Percentiles rank a stretch among this genome's conserved stretches.
phyloP scores from a whole-genome alignment of 2,329 filamentous ascomycete species.

The Colletotrichum scovillei region DNA sequence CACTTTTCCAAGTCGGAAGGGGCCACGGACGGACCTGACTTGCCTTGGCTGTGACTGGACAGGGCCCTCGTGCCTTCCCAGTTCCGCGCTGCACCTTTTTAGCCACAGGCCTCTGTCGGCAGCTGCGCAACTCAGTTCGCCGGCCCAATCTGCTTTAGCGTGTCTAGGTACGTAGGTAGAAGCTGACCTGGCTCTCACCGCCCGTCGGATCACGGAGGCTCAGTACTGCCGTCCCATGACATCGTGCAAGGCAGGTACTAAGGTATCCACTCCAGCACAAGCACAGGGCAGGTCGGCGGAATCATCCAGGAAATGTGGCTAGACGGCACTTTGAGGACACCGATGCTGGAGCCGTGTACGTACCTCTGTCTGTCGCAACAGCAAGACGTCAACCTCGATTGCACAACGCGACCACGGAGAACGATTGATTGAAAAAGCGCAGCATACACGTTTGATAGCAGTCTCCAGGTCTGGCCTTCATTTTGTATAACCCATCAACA shows the following conservation, averaged over 20 bases:
- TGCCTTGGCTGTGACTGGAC: constrained; percentile 24
- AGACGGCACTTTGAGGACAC: constrained; percentile 34
- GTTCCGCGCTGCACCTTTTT: neutral
- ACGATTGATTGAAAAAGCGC: constrained; percentile 7
- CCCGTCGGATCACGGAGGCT: constrained; percentile 21
- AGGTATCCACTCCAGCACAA: constrained; percentile 17
- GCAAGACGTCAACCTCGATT: constrained; percentile 16
- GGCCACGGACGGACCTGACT: constrained; percentile 9
- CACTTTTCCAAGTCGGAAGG: neutral
- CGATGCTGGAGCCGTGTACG: constrained; percentile 34
- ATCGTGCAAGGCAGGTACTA: neutral
- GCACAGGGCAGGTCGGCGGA: constrained; percentile 11
- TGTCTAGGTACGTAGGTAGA: neutral
- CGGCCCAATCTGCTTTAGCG: neutral
- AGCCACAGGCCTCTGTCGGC: neutral
- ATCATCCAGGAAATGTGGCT: constrained; percentile 35
- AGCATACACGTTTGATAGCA: constrained; percentile 6
- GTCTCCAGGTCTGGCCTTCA: neutral
- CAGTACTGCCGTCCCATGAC: constrained; percentile 25
- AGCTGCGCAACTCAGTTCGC: neutral
- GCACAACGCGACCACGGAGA: constrained; percentile 8
- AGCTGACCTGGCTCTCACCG: neutral
- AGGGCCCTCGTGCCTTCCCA: constrained; percentile 14
- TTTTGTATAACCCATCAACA: constrained; percentile 15
- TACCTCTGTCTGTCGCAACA: constrained; percentile 28